A percentile compares a stretch with the other conserved stretches of the same genome.
Conservation (phyloP, 176 grass and related monocot species). For the Triticum aestivum region DNA sequence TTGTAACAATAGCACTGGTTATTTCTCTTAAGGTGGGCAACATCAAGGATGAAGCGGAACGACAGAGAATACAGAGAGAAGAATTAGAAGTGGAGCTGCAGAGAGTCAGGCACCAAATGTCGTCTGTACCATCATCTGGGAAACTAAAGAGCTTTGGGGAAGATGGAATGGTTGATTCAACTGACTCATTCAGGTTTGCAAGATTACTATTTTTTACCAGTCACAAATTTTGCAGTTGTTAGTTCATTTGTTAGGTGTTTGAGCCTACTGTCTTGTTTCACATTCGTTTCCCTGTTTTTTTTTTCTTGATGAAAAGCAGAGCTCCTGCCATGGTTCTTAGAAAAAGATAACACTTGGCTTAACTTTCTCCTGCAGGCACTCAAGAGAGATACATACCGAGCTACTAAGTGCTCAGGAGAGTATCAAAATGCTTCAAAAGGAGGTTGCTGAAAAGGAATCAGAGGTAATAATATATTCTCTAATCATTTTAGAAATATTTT, state of each 20-base stretch:
- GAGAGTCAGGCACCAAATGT: conserved; percentile 71
- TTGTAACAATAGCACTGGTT: conserved; percentile 4
- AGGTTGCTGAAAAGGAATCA: conserved; percentile 76
- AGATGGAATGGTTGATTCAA: conserved; percentile 43
- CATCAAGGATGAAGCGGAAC: conserved; percentile 78
- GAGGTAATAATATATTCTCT: conserved; percentile 53
- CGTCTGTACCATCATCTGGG: conserved; percentile 41
- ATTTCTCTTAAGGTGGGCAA: conserved; percentile 63
- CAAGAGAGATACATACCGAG: conserved; percentile 41
- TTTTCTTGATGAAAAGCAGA: background rate
- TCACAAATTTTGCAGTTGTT: background rate
- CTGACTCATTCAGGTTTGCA: conserved; percentile 42
- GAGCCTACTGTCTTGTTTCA: background rate
- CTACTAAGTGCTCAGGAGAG: conserved; percentile 50
- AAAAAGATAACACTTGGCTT: background rate
- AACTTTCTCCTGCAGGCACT: conserved; percentile 32
- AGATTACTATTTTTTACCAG: conserved; percentile 26
- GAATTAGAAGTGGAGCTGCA: conserved; percentile 79
- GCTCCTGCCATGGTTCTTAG: background rate
- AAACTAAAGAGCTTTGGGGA: conserved; percentile 30
- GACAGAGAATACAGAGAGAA: conserved; percentile 71
- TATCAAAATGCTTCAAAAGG: conserved; percentile 74
- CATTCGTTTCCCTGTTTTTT: background rate
- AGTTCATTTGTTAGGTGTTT: background rate
- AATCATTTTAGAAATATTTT: background rate